Conservation (phyloP, 257 asterid species). For the Primulina huaijiensis region DNA sequence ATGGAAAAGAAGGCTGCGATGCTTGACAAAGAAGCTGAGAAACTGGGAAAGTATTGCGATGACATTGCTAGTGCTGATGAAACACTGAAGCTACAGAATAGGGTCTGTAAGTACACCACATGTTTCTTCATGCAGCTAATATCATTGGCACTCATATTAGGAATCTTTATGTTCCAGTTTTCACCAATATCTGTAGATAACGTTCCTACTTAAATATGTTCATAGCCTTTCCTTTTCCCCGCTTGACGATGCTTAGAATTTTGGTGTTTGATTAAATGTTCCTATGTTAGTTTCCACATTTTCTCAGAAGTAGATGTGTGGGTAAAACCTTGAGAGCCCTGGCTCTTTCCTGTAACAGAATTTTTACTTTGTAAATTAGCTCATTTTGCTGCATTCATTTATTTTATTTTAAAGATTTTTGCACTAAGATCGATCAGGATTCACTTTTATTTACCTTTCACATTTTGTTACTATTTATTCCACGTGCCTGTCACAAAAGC, state of each 20-base stretch:
- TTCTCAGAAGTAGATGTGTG: not conserved
- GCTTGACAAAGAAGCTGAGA: slow-evolving; percentile 45
- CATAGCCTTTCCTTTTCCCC: not conserved
- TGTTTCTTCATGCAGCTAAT: slow-evolving; percentile 53
- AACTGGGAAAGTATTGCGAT: slow-evolving; percentile 46
- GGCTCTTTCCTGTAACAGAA: not conserved
- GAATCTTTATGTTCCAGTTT: slow-evolving; percentile 35
- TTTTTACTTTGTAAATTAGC: slow-evolving; percentile 24
- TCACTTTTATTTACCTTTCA: not conserved
- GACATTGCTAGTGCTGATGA: slow-evolving; percentile 43
- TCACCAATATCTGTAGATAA: slow-evolving; percentile 36
- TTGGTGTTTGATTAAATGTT: slow-evolving; percentile 22
- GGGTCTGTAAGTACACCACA: slow-evolving; percentile 47
- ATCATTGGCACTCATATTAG: slow-evolving; percentile 34
- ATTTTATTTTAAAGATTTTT: not conserved
- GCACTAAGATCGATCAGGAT: not conserved
- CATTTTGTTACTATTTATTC: not conserved
- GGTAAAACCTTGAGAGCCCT: not conserved
- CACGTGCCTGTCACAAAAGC: no score
- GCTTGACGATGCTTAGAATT: slow-evolving; percentile 10
- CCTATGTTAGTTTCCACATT: not conserved
- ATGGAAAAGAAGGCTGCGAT: slow-evolving; percentile 46
- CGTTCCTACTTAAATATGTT: slow-evolving; percentile 60
- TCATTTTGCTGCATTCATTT: slow-evolving; percentile 17
- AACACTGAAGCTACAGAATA: slow-evolving; percentile 41